A percentile compares a stretch with the other conserved stretches of the same genome.
Evolutionary conservation across 768 basidiomycete species (phyloP).

Genomic region (Mycena metata): DNA sequence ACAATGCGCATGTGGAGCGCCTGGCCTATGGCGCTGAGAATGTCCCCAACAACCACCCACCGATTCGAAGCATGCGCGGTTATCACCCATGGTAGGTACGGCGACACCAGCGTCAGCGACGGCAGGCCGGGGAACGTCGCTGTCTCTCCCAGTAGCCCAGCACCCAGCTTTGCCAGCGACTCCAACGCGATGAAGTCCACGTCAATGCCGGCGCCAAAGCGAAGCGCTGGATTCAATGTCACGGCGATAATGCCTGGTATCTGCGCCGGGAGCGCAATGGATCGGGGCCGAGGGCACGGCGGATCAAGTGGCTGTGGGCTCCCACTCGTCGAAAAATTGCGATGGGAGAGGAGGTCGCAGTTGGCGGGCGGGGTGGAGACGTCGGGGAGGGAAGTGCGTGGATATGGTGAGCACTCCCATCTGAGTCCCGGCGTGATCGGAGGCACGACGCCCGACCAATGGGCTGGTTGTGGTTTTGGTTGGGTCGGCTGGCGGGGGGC

Average conservation of each 20-base stretch:
- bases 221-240: constrained; percentile 11
- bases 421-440: background rate
- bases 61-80: constrained; percentile 28
- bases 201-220: background rate
- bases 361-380: background rate
- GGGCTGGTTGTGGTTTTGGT: background rate
- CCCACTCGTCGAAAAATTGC: background rate
- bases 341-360: background rate
- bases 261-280: constrained; percentile 20
- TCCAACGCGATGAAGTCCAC: background rate
- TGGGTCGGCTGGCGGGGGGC: background rate
- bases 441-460: background rate
- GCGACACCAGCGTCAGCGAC: constrained; percentile 26
- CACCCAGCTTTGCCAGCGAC: background rate
- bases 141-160: background rate
- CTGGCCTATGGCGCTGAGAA: constrained; percentile 5
- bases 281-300: background rate
- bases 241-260: constrained; percentile 6
- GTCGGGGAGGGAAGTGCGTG: background rate
- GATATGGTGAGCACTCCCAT: constrained; percentile 4
- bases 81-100: constrained; percentile 30
- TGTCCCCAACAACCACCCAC: constrained; percentile 14
- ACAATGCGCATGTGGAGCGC: constrained; percentile 6
- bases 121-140: constrained; percentile 32
- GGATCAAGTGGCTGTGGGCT: constrained; percentile 5